Conservation (phyloP, 2,329 filamentous ascomycete species). For the Aspergillus sp. region DNA sequence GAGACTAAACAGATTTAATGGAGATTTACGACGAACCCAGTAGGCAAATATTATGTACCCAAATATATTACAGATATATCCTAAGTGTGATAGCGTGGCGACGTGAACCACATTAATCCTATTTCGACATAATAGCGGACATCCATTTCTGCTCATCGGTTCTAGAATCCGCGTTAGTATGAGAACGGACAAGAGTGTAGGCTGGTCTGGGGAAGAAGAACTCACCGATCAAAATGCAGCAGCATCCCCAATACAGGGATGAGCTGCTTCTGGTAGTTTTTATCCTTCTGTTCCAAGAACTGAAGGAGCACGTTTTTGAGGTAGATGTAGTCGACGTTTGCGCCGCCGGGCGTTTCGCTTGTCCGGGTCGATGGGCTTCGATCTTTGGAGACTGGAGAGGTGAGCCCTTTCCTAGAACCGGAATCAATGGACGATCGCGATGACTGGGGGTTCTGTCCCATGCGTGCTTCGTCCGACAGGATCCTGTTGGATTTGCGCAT, state of each 20-base stretch:
- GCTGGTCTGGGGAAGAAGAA: slow-evolving; percentile 6
- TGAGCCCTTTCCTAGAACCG: slow-evolving; percentile 43
- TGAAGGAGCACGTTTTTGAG: slow-evolving; percentile 66
- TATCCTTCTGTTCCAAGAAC: slow-evolving; percentile 66
- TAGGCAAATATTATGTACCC: slow-evolving; percentile 13
- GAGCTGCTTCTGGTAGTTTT: slow-evolving; percentile 66
- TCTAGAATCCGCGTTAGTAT: slow-evolving; percentile 36
- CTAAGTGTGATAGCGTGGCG: neutral
- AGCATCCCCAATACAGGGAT: slow-evolving; percentile 66
- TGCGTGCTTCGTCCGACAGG: slow-evolving; percentile 59
- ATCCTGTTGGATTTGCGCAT: slow-evolving; percentile 66
- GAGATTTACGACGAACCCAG: slow-evolving; percentile 1
- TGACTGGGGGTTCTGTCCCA: slow-evolving; percentile 49
- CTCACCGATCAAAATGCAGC: slow-evolving; percentile 64
- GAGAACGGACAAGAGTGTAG: no score
- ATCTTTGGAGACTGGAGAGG: slow-evolving; percentile 48
- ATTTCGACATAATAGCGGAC: slow-evolving; percentile 64
- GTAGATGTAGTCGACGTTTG: slow-evolving; percentile 60
- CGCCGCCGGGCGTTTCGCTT: slow-evolving; percentile 39
- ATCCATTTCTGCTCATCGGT: slow-evolving; percentile 86
- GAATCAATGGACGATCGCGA: slow-evolving; percentile 62
- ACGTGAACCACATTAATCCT: slow-evolving; percentile 3
- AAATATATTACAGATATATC: slow-evolving; percentile 7
- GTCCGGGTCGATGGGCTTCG: slow-evolving; percentile 32
- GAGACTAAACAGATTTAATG: neutral